Evolutionary conservation across 2,329 filamentous ascomycete species (phyloP), one percentile per base, ranked within the genome.

Genomic region (Ophiocordyceps polyrhachis-furcata): DNA sequence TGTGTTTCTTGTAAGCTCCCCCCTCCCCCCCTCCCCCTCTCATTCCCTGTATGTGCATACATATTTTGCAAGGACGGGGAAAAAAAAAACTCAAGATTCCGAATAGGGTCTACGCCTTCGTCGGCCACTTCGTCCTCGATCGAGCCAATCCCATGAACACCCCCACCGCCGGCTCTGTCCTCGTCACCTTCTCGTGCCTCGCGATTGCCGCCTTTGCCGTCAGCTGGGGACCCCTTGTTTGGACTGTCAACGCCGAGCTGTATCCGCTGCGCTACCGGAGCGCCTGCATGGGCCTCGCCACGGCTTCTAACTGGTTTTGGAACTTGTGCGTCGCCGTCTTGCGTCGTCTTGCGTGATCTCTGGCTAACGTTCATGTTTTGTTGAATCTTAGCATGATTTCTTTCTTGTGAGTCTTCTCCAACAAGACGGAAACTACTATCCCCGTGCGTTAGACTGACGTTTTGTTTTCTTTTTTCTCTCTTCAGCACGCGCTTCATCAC

Each of bases 201-300:
- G 80, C 80, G 56, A 81, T 81, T 46, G 73, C 68, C 17, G 76
- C 70, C 3, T 81, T 79, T 49, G 76, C 76, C n/a, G 74, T 70
- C 49, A 81, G 76, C 13, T 83, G 79, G 79, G 79, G 78, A 20
- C 79, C 79, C 1, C 71, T 82, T 8, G 69, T 81, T 20, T 83
- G 79, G 79, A 69, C 71, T 11, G 69, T 78, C 13, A 71, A 76
- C 12, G 74, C 74, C 2, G 77, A 81, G 57, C 68, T 81, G 47
- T 82, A 79, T 55, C 77, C 77, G 6, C 63, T 68, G 2, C 66
- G 74, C 7, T 73, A 74, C 54, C 64, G 71, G 44, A 66, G 67
- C 32, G 63, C 62, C 46, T 70, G 68, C 57, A 73, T 76, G 62
- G 71, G 69, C 28, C 58, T 78, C 37, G 69, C 71, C 2, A 76